Conservation (phyloP, 306 rosid species). For the Trifolium fragiferum region DNA sequence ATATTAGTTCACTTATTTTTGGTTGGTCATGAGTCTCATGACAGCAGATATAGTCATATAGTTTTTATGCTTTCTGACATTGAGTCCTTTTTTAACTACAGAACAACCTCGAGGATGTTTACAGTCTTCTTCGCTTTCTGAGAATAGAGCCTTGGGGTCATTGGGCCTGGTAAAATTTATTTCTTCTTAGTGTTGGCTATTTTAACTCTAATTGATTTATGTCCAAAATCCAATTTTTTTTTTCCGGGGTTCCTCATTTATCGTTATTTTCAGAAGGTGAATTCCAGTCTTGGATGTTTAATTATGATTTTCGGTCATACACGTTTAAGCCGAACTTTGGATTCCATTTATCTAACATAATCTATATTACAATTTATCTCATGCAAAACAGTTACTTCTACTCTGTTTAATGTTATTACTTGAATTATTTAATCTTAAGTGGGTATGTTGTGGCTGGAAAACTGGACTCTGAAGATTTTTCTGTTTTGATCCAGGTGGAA, state of each 20-base stretch:
- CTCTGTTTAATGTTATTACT: conserved; percentile 31
- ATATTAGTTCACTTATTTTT: conserved; percentile 28
- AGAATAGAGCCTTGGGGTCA: conserved; percentile 98
- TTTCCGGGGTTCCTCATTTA: conserved; percentile 10
- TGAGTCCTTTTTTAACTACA: conserved; percentile 48
- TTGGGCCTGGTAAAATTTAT: conserved; percentile 84
- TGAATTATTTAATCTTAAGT: conserved; percentile 24
- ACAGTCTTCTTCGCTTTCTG: conserved; percentile 94
- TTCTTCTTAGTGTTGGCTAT: conserved; percentile 24
- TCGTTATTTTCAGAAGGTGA: conserved; percentile 20
- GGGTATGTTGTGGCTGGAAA: conserved; percentile 40
- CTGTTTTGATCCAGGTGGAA: conserved; percentile 82
- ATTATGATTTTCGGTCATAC: conserved; percentile 7
- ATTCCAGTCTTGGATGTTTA: conserved; percentile 10
- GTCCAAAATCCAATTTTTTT: conserved; percentile 27
- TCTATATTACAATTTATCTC: conserved; percentile 13
- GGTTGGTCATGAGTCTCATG: conserved; percentile 24
- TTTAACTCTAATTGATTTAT: conserved; percentile 20
- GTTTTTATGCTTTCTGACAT: conserved; percentile 48
- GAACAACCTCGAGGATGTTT: conserved; percentile 91
- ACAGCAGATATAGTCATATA: conserved; percentile 37
- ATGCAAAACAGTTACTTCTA: conserved; percentile 7
- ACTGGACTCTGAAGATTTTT: conserved; percentile 35
- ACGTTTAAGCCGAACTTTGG: conserved; percentile 16
- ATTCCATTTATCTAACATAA: conserved; percentile 20